Conservation (phyloP, 305 asterid species). For the Nicotiana rustica region DNA sequence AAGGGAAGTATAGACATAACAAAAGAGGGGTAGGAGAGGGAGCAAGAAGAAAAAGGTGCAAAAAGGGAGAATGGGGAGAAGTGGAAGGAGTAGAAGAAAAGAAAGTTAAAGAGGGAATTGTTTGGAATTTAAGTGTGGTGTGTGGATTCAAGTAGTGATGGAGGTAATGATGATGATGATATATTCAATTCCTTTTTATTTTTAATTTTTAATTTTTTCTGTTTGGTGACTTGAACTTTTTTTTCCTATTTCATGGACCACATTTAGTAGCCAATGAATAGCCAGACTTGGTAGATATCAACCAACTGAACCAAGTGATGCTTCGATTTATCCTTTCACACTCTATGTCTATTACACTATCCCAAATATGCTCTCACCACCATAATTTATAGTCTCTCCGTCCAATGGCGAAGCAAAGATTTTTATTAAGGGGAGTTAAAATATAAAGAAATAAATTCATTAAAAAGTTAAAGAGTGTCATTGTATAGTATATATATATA, state of each 20-base stretch:
- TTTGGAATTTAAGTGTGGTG: conserved; percentile 48
- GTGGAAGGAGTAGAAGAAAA: conserved; percentile 37
- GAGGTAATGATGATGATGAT: conserved; percentile 60
- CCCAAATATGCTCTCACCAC: not conserved
- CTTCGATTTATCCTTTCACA: conserved; percentile 18
- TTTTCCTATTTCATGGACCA: conserved; percentile 38
- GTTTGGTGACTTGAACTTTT: conserved; percentile 32
- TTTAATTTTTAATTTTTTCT: conserved; percentile 21
- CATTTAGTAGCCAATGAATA: conserved; percentile 41
- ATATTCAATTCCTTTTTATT: conserved; percentile 39
- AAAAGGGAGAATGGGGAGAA: conserved; percentile 40
- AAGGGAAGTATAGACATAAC: conserved; percentile 43
- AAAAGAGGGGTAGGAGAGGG: conserved; percentile 35
- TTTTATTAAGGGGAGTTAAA: too few species aligned
- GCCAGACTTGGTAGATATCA: conserved; percentile 41
- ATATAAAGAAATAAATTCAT: too few species aligned
- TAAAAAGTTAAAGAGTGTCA: too few species aligned
- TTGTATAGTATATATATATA: too few species aligned
- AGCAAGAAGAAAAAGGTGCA: conserved; percentile 45
- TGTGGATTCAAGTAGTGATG: conserved; percentile 47
- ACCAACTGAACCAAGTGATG: not conserved
- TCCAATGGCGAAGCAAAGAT: too few species aligned
- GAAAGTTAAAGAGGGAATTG: conserved; percentile 46
- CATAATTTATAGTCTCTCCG: not conserved
- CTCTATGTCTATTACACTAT: not conserved